These are phyloP conservation scores for Penicillium sp. DNA, from an alignment of 2,329 filamentous ascomycete species.

Conservation along the genomic window DNA sequence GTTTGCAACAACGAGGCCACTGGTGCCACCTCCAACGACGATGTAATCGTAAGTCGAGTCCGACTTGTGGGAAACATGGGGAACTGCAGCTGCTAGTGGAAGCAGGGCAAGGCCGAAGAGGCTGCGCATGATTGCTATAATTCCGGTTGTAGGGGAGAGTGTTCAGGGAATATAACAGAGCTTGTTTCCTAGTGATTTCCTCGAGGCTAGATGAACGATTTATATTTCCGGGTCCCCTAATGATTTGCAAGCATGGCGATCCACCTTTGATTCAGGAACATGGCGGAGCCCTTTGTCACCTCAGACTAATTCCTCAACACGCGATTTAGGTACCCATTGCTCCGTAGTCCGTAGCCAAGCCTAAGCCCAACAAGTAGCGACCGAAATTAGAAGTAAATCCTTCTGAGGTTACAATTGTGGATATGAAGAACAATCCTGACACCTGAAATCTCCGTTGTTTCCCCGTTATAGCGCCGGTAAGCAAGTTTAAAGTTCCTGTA, in stretches of 20 bases:
- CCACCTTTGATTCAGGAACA: background rate
- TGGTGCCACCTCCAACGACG: slow-evolving; percentile 37
- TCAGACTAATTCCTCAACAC: background rate
- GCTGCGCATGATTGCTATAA: slow-evolving; percentile 15
- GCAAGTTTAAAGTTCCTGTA: background rate
- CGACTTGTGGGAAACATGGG: slow-evolving; percentile 6
- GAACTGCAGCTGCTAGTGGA: slow-evolving; percentile 16
- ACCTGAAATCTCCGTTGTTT: background rate
- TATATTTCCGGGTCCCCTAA: background rate
- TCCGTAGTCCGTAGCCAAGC: background rate
- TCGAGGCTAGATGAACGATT: background rate
- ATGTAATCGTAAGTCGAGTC: slow-evolving; percentile 32
- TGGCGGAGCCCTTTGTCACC: background rate
- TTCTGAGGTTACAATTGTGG: background rate
- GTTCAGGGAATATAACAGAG: background rate
- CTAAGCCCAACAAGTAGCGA: background rate
- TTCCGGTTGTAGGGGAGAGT: background rate
- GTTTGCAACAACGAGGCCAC: slow-evolving; percentile 37
- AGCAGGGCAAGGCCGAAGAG: slow-evolving; percentile 17
- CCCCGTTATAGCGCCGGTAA: background rate
- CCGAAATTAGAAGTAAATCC: background rate
- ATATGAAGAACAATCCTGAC: background rate
- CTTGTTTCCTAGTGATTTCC: background rate
- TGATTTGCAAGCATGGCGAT: background rate
- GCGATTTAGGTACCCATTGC: background rate